Conservation (phyloP, 2,329 filamentous ascomycete species). For the Tolypocladium tropicale region DNA sequence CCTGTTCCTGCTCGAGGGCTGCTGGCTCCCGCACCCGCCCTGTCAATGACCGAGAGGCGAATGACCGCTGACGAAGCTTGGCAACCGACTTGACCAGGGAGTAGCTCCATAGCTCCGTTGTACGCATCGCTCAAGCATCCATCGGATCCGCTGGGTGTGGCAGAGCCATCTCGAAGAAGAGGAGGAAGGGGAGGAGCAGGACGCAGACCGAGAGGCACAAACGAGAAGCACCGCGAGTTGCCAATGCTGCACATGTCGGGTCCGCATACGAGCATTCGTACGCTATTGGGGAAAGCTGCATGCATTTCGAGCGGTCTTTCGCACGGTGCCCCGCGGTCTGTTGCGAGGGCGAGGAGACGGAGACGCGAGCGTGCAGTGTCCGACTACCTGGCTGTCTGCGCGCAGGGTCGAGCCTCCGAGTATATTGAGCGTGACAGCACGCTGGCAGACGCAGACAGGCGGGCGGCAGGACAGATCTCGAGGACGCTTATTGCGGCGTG, state of each 20-base stretch:
- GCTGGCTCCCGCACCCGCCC: not conserved
- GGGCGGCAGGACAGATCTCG: not conserved
- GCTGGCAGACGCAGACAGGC: not conserved
- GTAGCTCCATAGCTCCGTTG: no score
- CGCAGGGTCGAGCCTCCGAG: not conserved
- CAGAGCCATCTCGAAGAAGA: not conserved
- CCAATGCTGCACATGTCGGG: not conserved
- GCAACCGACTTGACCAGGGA: no score
- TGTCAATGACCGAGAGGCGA: not conserved
- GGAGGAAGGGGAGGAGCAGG: no score
- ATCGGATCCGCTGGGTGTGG: not conserved
- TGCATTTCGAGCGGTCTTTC: not conserved
- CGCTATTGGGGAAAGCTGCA: not conserved
- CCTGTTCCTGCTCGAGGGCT: not conserved
- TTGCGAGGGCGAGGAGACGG: not conserved
- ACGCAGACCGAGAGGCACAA: not conserved
- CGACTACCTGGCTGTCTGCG: no score
- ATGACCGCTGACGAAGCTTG: not conserved
- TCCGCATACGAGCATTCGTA: not conserved
- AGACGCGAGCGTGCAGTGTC: not conserved
- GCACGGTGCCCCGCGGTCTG: not conserved
- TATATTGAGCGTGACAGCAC: not conserved
- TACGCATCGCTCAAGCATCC: no score
- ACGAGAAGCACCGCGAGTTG: not conserved
- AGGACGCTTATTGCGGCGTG: not conserved